Conservation (phyloP, 331 rosid species). For the Malus hybrid region DNA sequence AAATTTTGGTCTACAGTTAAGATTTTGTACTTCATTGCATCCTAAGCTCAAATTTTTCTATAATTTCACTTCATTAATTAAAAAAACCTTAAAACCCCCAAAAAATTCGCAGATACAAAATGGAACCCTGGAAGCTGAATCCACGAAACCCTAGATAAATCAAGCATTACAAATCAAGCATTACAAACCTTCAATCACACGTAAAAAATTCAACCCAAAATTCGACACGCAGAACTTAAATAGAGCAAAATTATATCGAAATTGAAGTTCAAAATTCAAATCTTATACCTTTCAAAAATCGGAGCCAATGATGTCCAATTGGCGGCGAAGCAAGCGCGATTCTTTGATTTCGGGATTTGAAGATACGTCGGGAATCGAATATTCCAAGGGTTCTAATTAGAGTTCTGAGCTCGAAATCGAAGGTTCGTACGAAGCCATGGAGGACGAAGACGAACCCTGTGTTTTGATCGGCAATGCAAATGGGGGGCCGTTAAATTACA, state of each 20-base stretch:
- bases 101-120: slow-evolving; percentile 3
- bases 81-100: not conserved
- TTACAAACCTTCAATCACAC: slow-evolving; percentile 12
- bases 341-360: slow-evolving; percentile 6
- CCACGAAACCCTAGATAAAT: slow-evolving; percentile 8
- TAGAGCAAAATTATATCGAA: not conserved
- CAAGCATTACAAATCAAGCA: slow-evolving; percentile 19
- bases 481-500: slow-evolving; percentile 18
- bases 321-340: not conserved
- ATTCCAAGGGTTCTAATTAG: slow-evolving; percentile 14
- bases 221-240: slow-evolving; percentile 1
- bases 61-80: slow-evolving; percentile 17
- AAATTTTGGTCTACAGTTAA: not conserved
- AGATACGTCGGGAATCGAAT: slow-evolving; percentile 23
- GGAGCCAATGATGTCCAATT: not conserved
- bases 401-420: slow-evolving; percentile 56
- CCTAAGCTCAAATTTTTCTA: not conserved
- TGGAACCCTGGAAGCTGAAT: slow-evolving; percentile 48
- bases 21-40: slow-evolving; percentile 1
- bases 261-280: not conserved
- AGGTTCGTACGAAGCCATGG: slow-evolving; percentile 65
- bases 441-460: slow-evolving; percentile 48
- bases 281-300: not conserved
- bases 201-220: not conserved
- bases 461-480: slow-evolving; percentile 66